Conservation (phyloP, 805 yeast genomes). For the Ogataea philodendri region DNA sequence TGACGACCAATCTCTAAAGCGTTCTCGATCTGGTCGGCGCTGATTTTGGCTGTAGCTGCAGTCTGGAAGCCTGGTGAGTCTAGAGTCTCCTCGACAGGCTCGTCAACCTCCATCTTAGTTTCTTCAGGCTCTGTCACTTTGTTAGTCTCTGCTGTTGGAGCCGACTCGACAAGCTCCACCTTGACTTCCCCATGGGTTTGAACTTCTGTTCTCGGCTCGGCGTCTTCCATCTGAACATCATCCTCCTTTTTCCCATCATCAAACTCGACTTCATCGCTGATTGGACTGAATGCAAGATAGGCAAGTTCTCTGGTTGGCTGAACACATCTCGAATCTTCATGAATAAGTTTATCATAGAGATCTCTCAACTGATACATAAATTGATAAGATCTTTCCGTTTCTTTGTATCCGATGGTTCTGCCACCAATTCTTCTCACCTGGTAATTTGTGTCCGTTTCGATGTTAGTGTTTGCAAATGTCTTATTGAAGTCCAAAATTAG, state of each 20-base stretch:
- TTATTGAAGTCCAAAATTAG: constrained; percentile 56
- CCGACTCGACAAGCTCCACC: constrained; percentile 6
- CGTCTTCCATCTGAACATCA: constrained; percentile 1
- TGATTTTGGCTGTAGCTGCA: constrained; percentile 38
- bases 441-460: constrained; percentile 34
- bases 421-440: constrained; percentile 79
- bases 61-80: constrained; percentile 22
- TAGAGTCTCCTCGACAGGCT: not conserved
- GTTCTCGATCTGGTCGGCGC: constrained; percentile 66
- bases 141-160: not conserved
- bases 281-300: constrained; percentile 78
- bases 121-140: constrained; percentile 4
- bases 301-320: constrained; percentile 84
- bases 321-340: constrained; percentile 59
- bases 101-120: constrained; percentile 1
- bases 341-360: constrained; percentile 68
- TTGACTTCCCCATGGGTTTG: constrained; percentile 4
- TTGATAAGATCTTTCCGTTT: constrained; percentile 77
- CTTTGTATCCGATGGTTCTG: constrained; percentile 71
- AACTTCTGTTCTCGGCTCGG: not conserved
- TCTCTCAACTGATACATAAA: constrained; percentile 72
- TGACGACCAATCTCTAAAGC: constrained; percentile 84
- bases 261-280: constrained; percentile 63
- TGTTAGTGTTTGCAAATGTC: constrained; percentile 26
- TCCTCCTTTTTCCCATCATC: constrained; percentile 24